Percentiles rank a stretch among this genome's conserved stretches.
Conservation (phyloP, 495 filamentous ascomycete genomes). For the Staphylotrichum tortipilum region DNA sequence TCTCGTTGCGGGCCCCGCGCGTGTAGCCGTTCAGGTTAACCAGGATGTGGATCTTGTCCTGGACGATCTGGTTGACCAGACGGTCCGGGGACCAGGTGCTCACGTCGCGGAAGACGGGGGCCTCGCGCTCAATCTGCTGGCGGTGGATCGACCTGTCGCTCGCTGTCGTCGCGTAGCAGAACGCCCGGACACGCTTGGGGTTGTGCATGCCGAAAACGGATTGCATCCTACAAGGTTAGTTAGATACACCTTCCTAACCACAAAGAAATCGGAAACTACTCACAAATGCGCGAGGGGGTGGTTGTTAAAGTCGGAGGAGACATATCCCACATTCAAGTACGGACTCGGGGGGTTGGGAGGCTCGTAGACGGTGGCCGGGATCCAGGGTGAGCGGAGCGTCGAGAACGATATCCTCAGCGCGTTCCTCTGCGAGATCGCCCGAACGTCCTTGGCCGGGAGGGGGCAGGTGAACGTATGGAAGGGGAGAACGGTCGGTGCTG, state of each 20-base stretch:
- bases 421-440: conserved; percentile 92
- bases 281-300: conserved; percentile 86
- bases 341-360: conserved; percentile 78
- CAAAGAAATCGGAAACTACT: conserved; percentile 10
- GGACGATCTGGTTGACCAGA: conserved; percentile 79
- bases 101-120: conserved; percentile 85
- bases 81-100: conserved; percentile 78
- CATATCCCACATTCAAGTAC: conserved; percentile 82
- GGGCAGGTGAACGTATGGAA: conserved; percentile 98
- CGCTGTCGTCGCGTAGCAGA: conserved; percentile 93
- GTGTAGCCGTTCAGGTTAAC: conserved; percentile 98
- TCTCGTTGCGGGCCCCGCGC: conserved; percentile 90
- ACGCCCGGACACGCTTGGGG: conserved; percentile 62
- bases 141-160: conserved; percentile 90
- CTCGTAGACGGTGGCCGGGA: conserved; percentile 69
- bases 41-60: conserved; percentile 92
- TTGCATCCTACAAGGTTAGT: conserved; percentile 65
- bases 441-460: conserved; percentile 85
- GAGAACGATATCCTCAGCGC: conserved; percentile 86
- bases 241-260: background rate
- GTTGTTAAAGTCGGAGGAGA: conserved; percentile 99
- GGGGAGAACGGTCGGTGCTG: conserved; percentile 91
- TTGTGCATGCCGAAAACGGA: conserved; percentile 95
- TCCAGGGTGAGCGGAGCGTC: conserved; percentile 77
- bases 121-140: conserved; percentile 88